Evolutionary conservation across 345 rosid species (phyloP).

Genomic region (Citrus inodora): DNA sequence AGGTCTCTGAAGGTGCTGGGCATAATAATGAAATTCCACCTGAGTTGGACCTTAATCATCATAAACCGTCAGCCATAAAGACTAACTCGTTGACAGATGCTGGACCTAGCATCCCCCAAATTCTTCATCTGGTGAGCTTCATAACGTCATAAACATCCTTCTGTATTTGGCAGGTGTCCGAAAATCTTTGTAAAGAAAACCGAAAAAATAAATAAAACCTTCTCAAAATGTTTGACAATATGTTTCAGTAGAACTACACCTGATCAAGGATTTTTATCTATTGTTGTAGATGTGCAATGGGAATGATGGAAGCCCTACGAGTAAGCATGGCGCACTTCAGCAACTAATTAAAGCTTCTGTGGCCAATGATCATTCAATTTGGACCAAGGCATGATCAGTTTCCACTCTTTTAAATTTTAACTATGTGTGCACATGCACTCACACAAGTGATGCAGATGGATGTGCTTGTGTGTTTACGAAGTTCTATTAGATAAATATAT

Average conservation of each 20-base stretch:
- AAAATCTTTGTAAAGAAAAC: background rate
- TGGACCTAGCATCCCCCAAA: constrained; percentile 95
- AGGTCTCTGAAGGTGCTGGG: constrained; percentile 32
- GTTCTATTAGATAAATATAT: background rate
- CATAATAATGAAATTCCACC: constrained; percentile 36
- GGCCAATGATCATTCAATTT: constrained; percentile 67
- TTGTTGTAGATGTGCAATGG: constrained; percentile 67
- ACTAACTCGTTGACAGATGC: constrained; percentile 48
- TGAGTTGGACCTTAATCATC: constrained; percentile 45
- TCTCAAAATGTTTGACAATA: background rate
- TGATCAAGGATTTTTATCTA: background rate
- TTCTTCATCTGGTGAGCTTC: constrained; percentile 83
- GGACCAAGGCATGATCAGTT: constrained; percentile 58
- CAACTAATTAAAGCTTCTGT: constrained; percentile 75
- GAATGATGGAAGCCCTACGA: constrained; percentile 54
- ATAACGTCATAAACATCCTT: background rate
- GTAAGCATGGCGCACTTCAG: constrained; percentile 75
- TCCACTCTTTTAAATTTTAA: background rate
- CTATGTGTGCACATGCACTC: background rate
- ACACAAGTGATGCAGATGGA: background rate
- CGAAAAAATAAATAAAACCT: background rate
- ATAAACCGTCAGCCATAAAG: constrained; percentile 50
- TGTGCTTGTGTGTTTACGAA: background rate
- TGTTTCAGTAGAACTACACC: background rate
- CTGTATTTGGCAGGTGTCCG: background rate